Conservation (phyloP, 352 stramenopile species). For the Phytopythium kandeliae region DNA sequence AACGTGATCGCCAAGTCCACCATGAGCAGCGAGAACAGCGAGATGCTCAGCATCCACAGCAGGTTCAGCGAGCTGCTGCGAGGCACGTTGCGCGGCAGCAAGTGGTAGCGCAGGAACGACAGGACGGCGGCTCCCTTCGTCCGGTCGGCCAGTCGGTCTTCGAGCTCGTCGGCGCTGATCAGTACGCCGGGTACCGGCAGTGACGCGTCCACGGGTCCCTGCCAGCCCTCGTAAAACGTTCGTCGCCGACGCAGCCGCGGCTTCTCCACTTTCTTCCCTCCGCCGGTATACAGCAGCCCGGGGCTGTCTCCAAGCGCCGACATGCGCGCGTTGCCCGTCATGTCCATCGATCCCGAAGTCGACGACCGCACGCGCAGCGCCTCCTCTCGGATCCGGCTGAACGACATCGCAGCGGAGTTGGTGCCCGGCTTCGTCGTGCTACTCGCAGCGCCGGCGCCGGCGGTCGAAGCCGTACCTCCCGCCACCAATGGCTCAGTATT, state of each 20-base stretch:
- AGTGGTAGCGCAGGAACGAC: slow-evolving; percentile 37
- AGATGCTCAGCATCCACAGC: slow-evolving; percentile 65
- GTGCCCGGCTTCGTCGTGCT: neutral
- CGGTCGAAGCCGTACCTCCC: neutral
- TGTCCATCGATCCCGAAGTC: slow-evolving; percentile 31
- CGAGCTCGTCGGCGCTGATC: slow-evolving; percentile 59
- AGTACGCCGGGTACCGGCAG: slow-evolving; percentile 66
- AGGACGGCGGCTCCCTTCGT: slow-evolving; percentile 28
- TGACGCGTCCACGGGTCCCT: slow-evolving; percentile 64
- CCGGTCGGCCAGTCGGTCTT: slow-evolving; percentile 47
- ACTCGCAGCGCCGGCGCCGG: neutral
- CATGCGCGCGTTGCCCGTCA: neutral
- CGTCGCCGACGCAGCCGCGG: slow-evolving; percentile 20
- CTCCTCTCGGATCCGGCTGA: slow-evolving; percentile 67
- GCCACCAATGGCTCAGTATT: neutral
- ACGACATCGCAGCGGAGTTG: slow-evolving; percentile 1
- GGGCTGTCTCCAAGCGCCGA: neutral
- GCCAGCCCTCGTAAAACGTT: slow-evolving; percentile 65
- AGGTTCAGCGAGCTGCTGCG: slow-evolving; percentile 46
- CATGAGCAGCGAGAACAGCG: slow-evolving; percentile 61
- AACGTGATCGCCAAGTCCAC: slow-evolving; percentile 77
- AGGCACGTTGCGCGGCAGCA: slow-evolving; percentile 54
- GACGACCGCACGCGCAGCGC: slow-evolving; percentile 58
- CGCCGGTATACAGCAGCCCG: neutral
- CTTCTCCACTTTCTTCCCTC: slow-evolving; percentile 17